Percentiles rank a stretch among this genome's conserved stretches.
Conservation (phyloP, 768 basidiomycete species). For the Rhizopogon vinicolor region DNA sequence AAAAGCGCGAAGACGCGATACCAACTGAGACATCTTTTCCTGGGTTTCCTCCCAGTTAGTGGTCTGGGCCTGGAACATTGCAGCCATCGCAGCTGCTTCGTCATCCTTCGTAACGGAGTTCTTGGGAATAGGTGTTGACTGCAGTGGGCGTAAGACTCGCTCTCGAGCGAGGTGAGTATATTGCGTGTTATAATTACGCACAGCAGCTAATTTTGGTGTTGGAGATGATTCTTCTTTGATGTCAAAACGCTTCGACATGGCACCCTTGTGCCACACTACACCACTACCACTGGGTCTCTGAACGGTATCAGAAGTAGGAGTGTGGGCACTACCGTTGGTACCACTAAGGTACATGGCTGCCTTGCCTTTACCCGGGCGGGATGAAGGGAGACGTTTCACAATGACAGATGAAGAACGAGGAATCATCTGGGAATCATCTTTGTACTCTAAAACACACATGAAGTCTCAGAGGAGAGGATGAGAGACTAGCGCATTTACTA, state of each 20-base stretch:
- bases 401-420: slow-evolving; percentile 94
- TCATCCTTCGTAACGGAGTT: slow-evolving; percentile 55
- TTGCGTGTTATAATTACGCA: slow-evolving; percentile 29
- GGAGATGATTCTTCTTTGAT: slow-evolving; percentile 58
- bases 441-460: slow-evolving; percentile 59
- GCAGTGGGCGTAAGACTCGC: slow-evolving; percentile 25
- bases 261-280: slow-evolving; percentile 59
- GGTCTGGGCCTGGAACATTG: slow-evolving; percentile 93
- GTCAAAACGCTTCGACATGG: slow-evolving; percentile 90
- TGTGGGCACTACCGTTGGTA: slow-evolving; percentile 31
- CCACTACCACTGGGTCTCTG: slow-evolving; percentile 31
- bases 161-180: slow-evolving; percentile 12
- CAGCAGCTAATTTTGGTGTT: slow-evolving; percentile 19
- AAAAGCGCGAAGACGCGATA: slow-evolving; percentile 55
- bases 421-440: slow-evolving; percentile 87
- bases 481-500: background rate
- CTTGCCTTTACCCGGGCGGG: slow-evolving; percentile 77
- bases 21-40: slow-evolving; percentile 99
- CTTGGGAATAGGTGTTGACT: slow-evolving; percentile 37
- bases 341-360: slow-evolving; percentile 71
- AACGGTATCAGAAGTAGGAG: slow-evolving; percentile 47
- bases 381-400: slow-evolving; percentile 84
- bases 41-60: slow-evolving; percentile 98
- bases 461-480: background rate
- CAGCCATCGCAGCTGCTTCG: slow-evolving; percentile 94